A percentile compares a stretch with the other conserved stretches of the same genome.
phyloP scores from a whole-genome alignment of 495 filamentous ascomycete genomes.

The Cenococcum geophilum region DNA sequence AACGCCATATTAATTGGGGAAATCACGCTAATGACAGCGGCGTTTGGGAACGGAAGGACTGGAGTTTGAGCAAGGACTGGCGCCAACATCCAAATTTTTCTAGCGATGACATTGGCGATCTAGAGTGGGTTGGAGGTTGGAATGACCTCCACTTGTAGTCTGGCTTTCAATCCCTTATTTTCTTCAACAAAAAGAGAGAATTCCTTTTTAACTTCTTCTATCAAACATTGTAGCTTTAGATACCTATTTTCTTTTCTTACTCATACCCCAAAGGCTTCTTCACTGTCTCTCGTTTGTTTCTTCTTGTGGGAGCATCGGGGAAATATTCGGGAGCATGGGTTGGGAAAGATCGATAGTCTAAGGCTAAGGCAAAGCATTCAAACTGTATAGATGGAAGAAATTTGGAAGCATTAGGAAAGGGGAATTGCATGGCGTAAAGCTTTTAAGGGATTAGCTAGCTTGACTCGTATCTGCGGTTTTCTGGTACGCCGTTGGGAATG shows the following conservation, averaged over 20 bases:
- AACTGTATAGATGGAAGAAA: constrained; percentile 10
- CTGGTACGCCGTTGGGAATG: constrained; percentile 11
- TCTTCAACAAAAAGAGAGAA: constrained; percentile 10
- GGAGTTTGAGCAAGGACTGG: constrained; percentile 56
- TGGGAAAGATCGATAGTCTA: background rate
- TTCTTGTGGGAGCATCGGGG: constrained; percentile 17
- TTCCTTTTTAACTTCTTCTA: constrained; percentile 6
- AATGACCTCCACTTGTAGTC: constrained; percentile 53
- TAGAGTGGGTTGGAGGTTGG: constrained; percentile 90
- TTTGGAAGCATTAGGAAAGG: background rate
- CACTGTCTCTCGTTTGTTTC: constrained; percentile 3
- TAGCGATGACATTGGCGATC: constrained; percentile 57
- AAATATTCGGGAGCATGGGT: constrained; percentile 14
- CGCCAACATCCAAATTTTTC: constrained; percentile 42
- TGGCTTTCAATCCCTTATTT: constrained; percentile 31
- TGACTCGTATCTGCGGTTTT: constrained; percentile 31
- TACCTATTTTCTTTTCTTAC: constrained; percentile 24
- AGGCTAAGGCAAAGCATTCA: constrained; percentile 3
- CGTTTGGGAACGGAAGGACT: constrained; percentile 31
- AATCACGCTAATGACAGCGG: constrained; percentile 21
- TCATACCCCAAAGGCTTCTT: background rate
- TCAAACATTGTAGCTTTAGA: constrained; percentile 31
- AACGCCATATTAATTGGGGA: constrained; percentile 24
- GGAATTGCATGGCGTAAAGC: background rate
- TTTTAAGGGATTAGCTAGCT: constrained; percentile 5